Percentiles rank a stretch among this genome's conserved stretches.
Evolutionary conservation across 2,329 filamentous ascomycete genomes (phyloP).

Genomic region (Aspergillus pseudonomiae): DNA sequence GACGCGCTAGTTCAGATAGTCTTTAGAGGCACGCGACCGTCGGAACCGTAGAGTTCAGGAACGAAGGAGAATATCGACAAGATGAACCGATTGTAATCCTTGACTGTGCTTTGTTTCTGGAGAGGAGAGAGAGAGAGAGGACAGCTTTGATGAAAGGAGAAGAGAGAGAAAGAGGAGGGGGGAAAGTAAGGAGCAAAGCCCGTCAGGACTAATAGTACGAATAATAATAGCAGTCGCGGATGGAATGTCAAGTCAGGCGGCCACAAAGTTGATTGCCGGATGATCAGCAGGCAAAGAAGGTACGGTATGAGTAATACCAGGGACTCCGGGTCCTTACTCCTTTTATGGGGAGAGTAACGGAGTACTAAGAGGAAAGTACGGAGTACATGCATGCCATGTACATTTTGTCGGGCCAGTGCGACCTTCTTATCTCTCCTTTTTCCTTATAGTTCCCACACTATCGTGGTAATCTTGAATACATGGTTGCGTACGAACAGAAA

Average conservation of each 20-base stretch:
- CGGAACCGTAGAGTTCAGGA: slow-evolving; percentile 5
- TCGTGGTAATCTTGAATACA: slow-evolving; percentile 5
- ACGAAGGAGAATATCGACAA: not conserved
- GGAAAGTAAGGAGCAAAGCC: slow-evolving; percentile 14
- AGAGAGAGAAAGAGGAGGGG: slow-evolving; percentile 9
- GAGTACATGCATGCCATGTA: not conserved
- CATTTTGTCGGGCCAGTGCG: slow-evolving; percentile 1
- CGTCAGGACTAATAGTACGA: slow-evolving; percentile 17
- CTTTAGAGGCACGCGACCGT: slow-evolving; percentile 21
- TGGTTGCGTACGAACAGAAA: slow-evolving; percentile 13
- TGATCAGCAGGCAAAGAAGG: slow-evolving; percentile 7
- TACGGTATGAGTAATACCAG: slow-evolving; percentile 6
- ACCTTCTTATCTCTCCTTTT: slow-evolving; percentile 15
- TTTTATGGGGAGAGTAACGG: slow-evolving; percentile 1
- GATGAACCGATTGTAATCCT: not conserved
- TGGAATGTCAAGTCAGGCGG: slow-evolving; percentile 22
- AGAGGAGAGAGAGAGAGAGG: slow-evolving; percentile 5
- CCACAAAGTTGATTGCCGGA: slow-evolving; percentile 10
- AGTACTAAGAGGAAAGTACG: not conserved
- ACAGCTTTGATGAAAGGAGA: slow-evolving; percentile 9
- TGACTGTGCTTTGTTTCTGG: slow-evolving; percentile 6
- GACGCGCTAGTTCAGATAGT: slow-evolving; percentile 22
- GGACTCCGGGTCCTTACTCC: not conserved
- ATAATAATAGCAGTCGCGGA: slow-evolving; percentile 11
- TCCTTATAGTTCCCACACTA: slow-evolving; percentile 1